These are phyloP conservation scores for Phytophthora sp. DNA, from an alignment of 352 stramenopile species.

Conservation along the genomic window DNA sequence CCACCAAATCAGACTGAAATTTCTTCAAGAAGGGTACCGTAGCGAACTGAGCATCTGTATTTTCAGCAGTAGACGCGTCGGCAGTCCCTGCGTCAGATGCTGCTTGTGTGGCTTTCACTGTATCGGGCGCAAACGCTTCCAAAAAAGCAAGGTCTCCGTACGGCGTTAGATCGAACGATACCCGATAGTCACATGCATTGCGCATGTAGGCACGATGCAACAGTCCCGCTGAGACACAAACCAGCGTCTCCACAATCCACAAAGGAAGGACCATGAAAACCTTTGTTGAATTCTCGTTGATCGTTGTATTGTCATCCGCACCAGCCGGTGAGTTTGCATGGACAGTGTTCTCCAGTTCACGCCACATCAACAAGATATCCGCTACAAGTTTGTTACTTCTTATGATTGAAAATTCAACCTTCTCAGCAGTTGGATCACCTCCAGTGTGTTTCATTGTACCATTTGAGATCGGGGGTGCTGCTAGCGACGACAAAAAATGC, in stretches of 20 bases:
- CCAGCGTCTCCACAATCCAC: conserved; percentile 71
- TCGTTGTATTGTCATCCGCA: conserved; percentile 5
- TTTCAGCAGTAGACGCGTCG: conserved; percentile 9
- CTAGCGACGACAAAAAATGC: conserved; percentile 53
- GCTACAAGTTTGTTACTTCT: conserved; percentile 52
- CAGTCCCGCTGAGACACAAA: conserved; percentile 69
- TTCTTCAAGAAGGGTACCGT: conserved; percentile 62
- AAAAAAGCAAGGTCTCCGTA: conserved; percentile 83
- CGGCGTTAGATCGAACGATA: conserved; percentile 82
- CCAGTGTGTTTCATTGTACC: conserved; percentile 1
- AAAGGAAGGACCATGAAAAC: conserved; percentile 64
- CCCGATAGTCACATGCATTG: conserved; percentile 79
- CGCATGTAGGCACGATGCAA: conserved; percentile 72
- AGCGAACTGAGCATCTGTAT: conserved; percentile 27
- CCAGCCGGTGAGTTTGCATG: conserved; percentile 1
- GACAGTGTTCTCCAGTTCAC: conserved; percentile 28
- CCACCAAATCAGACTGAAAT: conserved; percentile 63
- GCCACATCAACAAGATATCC: conserved; percentile 53
- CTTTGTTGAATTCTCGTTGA: conserved; percentile 30
- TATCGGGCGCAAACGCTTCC: conserved; percentile 71
- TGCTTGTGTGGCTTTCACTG: background rate
- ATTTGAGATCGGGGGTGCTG: conserved; percentile 22
- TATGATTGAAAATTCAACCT: conserved; percentile 48
- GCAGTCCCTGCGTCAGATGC: conserved; percentile 20
- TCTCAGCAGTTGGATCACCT: conserved; percentile 10